Base-by-base conservation (phyloP, 768 basidiomycete genomes). In the Cyathus striatus region DNA sequence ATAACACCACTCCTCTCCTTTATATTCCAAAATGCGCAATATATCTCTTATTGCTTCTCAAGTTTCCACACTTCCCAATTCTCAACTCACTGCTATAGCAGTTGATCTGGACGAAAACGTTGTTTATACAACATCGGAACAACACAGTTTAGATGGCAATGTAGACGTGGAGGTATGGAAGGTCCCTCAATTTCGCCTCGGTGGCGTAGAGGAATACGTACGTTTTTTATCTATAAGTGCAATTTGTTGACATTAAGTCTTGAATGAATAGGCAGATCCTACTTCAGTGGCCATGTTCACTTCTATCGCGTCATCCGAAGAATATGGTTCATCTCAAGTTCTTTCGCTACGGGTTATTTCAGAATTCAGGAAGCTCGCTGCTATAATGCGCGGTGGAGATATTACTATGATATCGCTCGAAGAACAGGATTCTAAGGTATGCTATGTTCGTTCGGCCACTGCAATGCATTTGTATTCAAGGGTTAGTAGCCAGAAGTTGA, bases 301-400 rank as follows among this genome's bases (percentile, higher is more conserved):
- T 13, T 51, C 68, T 9, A 49, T 61, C 10, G 49, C 63, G 5
- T 62, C 65, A 5, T 51, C 59, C 12, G 46, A 51, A 43, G 47
- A 44, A 12, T 48, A 57, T 16, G 49, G 40, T 23, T 40, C 49
- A 14, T 46, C 65, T 9, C 74, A 86, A 56, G 69, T 86, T 10
- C 60, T 89, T 12, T 78, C 78, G 21, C 68, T 93, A 43, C 74
- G 76, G 41, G 77, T 90, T 38, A 66, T 92, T 21, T 70, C 85
- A 3, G 93, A 96, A 49, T 72, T 73, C n/a, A 70, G 80, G 38
- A 68, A 72, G 2, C 63, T 97, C 7, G 79, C 73, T 4, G 58
- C 83, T 6, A 73, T 95, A 12, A 79, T 82, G 50, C 73, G 79
- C 5, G 76, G 79, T 6, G 95, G 95, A 40, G 94, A 96, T 54